phyloP scores from a whole-genome alignment of 306 rosid genomes.

The Mucuna pruriens region DNA sequence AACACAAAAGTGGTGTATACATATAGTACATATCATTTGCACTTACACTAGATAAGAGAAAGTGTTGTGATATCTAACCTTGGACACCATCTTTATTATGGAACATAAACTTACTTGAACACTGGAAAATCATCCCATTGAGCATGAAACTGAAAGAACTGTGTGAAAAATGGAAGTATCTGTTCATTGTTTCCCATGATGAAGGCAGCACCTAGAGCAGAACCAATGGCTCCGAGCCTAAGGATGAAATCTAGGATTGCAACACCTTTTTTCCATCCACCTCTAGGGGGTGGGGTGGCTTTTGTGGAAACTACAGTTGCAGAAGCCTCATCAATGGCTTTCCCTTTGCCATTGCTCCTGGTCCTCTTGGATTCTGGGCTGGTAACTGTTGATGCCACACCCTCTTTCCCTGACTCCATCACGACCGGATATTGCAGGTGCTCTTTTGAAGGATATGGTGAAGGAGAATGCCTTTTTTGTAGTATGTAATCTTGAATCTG shows the following conservation, averaged over 20 bases:
- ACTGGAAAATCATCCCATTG: conserved; percentile 60
- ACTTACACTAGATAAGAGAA: not conserved
- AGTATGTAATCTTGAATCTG: not conserved
- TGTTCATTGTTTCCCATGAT: conserved; percentile 53
- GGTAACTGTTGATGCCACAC: conserved; percentile 32
- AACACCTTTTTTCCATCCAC: conserved; percentile 53
- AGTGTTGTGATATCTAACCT: not conserved
- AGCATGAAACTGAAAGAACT: conserved; percentile 77
- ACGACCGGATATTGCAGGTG: not conserved
- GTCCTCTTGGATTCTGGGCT: conserved; percentile 47
- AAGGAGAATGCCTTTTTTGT: not conserved
- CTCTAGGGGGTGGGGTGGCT: conserved; percentile 35
- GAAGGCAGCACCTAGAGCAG: conserved; percentile 55
- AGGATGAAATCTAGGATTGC: conserved; percentile 59
- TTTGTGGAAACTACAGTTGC: conserved; percentile 42
- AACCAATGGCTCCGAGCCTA: conserved; percentile 54
- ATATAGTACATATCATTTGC: not conserved
- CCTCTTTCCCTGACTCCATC: conserved; percentile 49
- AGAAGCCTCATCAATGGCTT: conserved; percentile 33
- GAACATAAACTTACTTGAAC: conserved; percentile 48
- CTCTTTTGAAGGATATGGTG: conserved; percentile 19
- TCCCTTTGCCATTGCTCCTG: conserved; percentile 54
- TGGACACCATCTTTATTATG: not conserved
- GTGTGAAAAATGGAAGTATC: conserved; percentile 74
- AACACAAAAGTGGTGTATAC: not conserved